phyloP scores from a whole-genome alignment of 2,329 filamentous ascomycete genomes.

The Albophoma yamanashiensis region DNA sequence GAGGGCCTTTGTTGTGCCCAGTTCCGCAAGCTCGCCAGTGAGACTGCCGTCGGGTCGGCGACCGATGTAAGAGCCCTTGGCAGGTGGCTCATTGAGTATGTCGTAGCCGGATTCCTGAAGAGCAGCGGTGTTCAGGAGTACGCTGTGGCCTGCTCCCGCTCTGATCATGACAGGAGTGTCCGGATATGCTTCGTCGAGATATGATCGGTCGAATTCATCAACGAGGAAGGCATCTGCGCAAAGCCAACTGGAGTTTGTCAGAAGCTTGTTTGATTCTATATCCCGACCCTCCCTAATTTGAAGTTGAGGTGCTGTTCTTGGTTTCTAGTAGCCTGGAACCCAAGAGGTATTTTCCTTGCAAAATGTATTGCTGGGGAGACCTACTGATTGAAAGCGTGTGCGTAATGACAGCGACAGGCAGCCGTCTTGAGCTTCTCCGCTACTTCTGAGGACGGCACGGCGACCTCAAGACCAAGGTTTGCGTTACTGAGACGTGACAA shows the following conservation, averaged over 20 bases:
- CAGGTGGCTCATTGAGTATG: neutral
- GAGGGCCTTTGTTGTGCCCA: neutral
- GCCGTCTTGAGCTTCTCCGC: neutral
- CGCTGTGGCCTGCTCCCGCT: neutral
- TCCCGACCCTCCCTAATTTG: neutral
- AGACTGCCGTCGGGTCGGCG: neutral
- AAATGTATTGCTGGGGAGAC: neutral
- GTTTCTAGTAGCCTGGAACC: neutral
- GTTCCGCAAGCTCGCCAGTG: neutral
- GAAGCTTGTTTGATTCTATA: neutral
- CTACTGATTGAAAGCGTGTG: slow-evolving; percentile 1
- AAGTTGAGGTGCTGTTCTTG: neutral
- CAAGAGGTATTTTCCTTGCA: neutral
- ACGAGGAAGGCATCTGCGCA: neutral
- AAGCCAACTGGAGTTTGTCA: neutral
- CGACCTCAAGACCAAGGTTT: neutral
- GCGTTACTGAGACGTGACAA: slow-evolving; percentile 1
- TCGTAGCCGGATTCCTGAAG: slow-evolving; percentile 1
- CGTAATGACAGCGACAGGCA: neutral
- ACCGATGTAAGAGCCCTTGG: neutral
- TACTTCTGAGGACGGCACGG: neutral
- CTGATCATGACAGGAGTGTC: slow-evolving; percentile 1
- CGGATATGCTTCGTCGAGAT: neutral
- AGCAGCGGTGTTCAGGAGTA: neutral
- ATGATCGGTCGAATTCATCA: neutral